Evolutionary conservation across 2,329 filamentous ascomycete species (phyloP), one percentile per base, ranked within the genome.

Genomic region (Venturia carpophila): DNA sequence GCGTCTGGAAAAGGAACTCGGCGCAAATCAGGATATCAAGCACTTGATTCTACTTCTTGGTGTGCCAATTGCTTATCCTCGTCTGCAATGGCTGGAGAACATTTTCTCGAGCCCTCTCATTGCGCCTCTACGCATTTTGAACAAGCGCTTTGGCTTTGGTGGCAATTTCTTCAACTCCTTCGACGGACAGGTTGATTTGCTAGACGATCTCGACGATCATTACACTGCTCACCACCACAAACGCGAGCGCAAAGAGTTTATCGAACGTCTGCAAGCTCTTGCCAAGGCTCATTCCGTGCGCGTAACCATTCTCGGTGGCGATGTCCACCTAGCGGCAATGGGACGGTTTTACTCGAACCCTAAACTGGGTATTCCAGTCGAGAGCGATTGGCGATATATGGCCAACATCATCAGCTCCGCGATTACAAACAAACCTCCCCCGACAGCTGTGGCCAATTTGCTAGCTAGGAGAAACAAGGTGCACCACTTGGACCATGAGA

Each of bases 31-130:
- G 37, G 78, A 83, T 21, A 82, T 87, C 72, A 87, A 85, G 75
- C 85, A 88, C 71, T 72, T 88, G 27, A 78, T 88, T 47, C 75
- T 88, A 27, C 76, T 88, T 13, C 78, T 88, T 1, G 89, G 88
- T 65, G 86, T 90, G 27, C 90, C 92, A 0, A 93, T 95, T 70
- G 79, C 79, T 1, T 81, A 84, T 68, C 82, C 81, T 1, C 91
- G 93, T 70, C 82, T 97, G 64, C 94, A 92, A n/a, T 97, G 93
- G 93, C 82, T 97, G 5, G 93, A 97, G 74, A 97, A 96, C 72
- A 89, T 97, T 66, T 84, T 97, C 70, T 84, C 84, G 19, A 95
- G 91, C 67, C 92, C 93, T 0, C 70, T 97, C 30, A 92, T 97
- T 72, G 92, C 89, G 0, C 92, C 92, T 0, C 86, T 97, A 73